Evolutionary conservation across 345 rosid genomes (phyloP).

Genomic region (Dovyalis caffra): DNA sequence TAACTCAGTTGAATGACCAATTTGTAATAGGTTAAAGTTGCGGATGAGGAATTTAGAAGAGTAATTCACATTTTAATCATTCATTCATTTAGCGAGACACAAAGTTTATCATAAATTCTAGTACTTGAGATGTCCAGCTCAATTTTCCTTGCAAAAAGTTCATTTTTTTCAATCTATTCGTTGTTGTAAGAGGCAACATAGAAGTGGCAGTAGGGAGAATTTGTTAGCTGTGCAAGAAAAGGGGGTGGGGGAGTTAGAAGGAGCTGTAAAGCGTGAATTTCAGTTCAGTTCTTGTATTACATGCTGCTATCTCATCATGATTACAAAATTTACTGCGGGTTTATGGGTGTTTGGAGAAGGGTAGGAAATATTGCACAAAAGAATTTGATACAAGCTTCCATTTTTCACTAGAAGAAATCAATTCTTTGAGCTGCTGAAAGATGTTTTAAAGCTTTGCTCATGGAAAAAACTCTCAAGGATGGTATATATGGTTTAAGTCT

Average conservation of each 20-base stretch:
- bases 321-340: background rate
- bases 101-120: no score
- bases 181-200: background rate
- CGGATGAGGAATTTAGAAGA: background rate
- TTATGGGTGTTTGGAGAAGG: background rate
- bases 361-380: background rate
- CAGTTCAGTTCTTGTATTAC: background rate
- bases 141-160: background rate
- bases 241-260: background rate
- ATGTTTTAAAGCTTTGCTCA: background rate
- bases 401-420: background rate
- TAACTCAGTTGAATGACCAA: background rate
- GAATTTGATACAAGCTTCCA: background rate
- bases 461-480: background rate
- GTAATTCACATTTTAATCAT: background rate
- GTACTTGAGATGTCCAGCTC: background rate
- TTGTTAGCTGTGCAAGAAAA: background rate
- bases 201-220: background rate
- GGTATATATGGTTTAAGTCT: background rate
- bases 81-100: no score
- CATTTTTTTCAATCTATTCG: background rate
- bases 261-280: background rate
- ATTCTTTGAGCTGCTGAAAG: background rate
- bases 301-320: background rate
- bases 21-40: background rate